Base-by-base conservation (phyloP, 2,329 filamentous ascomycete species). In the Colletotrichum graminicola region DNA sequence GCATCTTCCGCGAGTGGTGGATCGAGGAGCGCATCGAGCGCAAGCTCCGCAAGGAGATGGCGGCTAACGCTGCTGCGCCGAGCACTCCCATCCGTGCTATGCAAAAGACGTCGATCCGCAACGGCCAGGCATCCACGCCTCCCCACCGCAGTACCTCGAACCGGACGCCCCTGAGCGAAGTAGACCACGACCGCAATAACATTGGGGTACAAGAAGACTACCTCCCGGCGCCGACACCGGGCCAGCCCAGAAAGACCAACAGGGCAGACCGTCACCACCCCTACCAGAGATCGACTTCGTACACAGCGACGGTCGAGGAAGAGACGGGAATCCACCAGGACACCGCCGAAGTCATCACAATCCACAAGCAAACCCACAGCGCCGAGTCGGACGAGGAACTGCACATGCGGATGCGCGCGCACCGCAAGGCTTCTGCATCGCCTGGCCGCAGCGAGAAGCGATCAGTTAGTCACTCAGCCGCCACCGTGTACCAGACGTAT, bases 1-100 rank as follows among this genome's bases (percentile, higher is more conserved):
- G 93, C 45, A 92, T 93, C 45, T 99, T 99, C 90, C 90, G 96
- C n/a, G 94, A 98, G 82, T 99, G 96, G 96, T 98, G 95, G 94
- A 89, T 96, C 77, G 94, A 94, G 83, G 93, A 95, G 83, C 93
- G 94, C 78, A 84, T 95, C 69, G 92, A 94, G 81, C 90, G 87
- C 66, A 90, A 88, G 79, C 83, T 91, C 65, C 83, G 88, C 57
- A 89, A 88, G 79, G 89, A 91, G 78, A 83, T 89, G 77, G 84
- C 87, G 32, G 82, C 84, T 23, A 78, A 84, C 49, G 85, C 84
- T 67, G 82, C 84, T 32, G 78, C 82, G 32, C 89, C 89, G 60
- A 90, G 85, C 81, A 92, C 89, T 62, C 90, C 86, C 69, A 89
- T 86, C 74, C 89, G 84, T 79, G 87, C 87, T 75, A 90, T 87